Evolutionary conservation across 768 basidiomycete species (phyloP).

Genomic region (Epithele typhae): DNA sequence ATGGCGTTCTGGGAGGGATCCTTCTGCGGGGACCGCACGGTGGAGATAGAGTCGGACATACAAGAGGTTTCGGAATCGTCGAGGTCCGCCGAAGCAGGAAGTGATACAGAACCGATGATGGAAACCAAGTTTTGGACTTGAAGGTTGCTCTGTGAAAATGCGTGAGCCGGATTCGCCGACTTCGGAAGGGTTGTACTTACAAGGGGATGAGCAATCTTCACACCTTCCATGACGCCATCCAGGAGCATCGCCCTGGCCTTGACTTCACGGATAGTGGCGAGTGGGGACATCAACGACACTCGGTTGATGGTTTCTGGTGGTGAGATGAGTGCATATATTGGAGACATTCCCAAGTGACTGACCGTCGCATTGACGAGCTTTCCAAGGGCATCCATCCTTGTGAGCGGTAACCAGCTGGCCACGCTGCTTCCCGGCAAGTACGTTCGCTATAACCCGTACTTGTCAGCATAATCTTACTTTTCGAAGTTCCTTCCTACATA

Average conservation of each 20-base stretch:
- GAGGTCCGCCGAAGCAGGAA: constrained; percentile 5
- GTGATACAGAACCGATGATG: constrained; percentile 32
- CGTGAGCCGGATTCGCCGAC: background rate
- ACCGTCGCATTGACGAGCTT: constrained; percentile 72
- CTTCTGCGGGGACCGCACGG: background rate
- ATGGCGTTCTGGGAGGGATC: constrained; percentile 36
- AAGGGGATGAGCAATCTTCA: constrained; percentile 69
- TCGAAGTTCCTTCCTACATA: constrained; percentile 36
- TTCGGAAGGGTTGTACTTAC: constrained; percentile 34
- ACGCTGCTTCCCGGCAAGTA: constrained; percentile 72
- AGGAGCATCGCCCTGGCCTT: constrained; percentile 50
- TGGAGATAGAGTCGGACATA: constrained; percentile 2
- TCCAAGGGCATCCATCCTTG: constrained; percentile 85
- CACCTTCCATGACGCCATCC: constrained; percentile 45
- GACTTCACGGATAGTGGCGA: constrained; percentile 56
- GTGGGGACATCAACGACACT: constrained; percentile 65
- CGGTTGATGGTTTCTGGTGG: constrained; percentile 63
- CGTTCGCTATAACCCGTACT: constrained; percentile 43
- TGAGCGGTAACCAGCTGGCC: constrained; percentile 62
- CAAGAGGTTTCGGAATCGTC: constrained; percentile 1
- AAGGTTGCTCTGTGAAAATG: constrained; percentile 41
- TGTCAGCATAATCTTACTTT: constrained; percentile 29
- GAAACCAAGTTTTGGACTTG: constrained; percentile 53
- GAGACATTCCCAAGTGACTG: background rate
- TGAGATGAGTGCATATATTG: constrained; percentile 14